Percentiles rank a stretch among this genome's conserved stretches.
Evolutionary conservation across 768 basidiomycete species (phyloP).

Genomic region (Phanerochaete sordida): DNA sequence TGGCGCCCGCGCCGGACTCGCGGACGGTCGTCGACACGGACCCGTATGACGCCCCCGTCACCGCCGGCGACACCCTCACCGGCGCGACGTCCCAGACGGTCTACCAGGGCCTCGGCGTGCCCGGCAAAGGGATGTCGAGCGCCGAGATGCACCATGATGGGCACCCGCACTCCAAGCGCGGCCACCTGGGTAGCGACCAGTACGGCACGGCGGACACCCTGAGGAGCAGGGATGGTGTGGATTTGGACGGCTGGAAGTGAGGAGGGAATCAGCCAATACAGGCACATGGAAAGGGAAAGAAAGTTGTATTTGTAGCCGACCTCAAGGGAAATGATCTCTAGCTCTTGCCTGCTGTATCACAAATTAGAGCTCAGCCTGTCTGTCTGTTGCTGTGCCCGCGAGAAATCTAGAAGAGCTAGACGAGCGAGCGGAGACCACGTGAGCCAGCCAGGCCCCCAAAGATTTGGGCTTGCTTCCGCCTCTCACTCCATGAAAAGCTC

Average conservation of each 20-base stretch:
- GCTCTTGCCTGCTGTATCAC: no score
- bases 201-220: conserved; percentile 16
- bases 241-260: background rate
- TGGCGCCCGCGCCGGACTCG: conserved; percentile 18
- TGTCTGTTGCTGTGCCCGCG: no score
- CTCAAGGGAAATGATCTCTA: background rate
- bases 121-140: conserved; percentile 31
- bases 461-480: no score
- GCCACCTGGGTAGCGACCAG: conserved; percentile 19
- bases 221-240: background rate
- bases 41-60: conserved; percentile 23
- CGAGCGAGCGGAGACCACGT: no score
- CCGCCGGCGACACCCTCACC: conserved; percentile 22
- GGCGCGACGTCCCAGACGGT: conserved; percentile 35
- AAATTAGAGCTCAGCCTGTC: no score
- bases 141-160: conserved; percentile 34
- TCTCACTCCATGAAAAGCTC: no score
- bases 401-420: no score
- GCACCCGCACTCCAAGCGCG: conserved; percentile 26
- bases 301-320: background rate
- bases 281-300: background rate
- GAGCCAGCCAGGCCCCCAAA: no score
- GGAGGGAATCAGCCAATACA: background rate
- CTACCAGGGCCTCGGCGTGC: conserved; percentile 27
- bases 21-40: conserved; percentile 29